phyloP scores from a whole-genome alignment of 2,329 filamentous ascomycete species.

The Thyridium curvatum region DNA sequence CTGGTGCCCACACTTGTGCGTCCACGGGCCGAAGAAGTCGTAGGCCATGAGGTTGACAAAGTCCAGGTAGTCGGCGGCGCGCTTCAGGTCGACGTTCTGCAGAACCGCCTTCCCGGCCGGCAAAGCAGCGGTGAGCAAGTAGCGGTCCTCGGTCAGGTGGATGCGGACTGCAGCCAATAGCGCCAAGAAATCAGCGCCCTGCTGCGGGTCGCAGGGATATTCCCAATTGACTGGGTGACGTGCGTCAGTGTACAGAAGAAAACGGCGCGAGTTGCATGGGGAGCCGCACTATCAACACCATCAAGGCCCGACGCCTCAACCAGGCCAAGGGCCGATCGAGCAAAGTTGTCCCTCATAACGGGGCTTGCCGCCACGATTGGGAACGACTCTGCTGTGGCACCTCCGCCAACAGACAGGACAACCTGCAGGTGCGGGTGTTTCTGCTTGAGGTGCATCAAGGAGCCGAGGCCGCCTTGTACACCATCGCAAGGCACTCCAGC shows the following conservation, averaged over 20 bases:
- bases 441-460: constrained; percentile 66
- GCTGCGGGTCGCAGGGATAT: constrained; percentile 58
- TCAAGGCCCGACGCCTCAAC: constrained; percentile 67
- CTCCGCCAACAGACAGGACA: constrained; percentile 72
- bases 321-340: constrained; percentile 56
- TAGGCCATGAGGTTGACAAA: constrained; percentile 76
- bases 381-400: constrained; percentile 58
- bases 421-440: constrained; percentile 65
- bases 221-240: constrained; percentile 66
- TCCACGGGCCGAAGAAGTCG: constrained; percentile 72
- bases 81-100: constrained; percentile 60
- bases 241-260: constrained; percentile 6
- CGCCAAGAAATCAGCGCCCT: constrained; percentile 65
- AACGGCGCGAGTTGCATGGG: not conserved
- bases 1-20: constrained; percentile 62
- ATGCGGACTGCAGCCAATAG: constrained; percentile 61
- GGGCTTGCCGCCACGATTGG: constrained; percentile 58
- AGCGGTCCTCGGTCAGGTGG: constrained; percentile 61
- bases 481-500: constrained; percentile 66
- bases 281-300: constrained; percentile 64
- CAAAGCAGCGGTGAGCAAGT: constrained; percentile 65
- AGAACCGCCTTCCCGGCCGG: constrained; percentile 62
- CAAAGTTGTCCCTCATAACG: constrained; percentile 61
- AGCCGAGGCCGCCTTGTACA: constrained; percentile 63
- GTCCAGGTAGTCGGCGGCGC: constrained; percentile 61